These are phyloP conservation scores for Sanghuangporus weigelae DNA, from an alignment of 1,284 basidiomycete genomes.

Conservation along the genomic window DNA sequence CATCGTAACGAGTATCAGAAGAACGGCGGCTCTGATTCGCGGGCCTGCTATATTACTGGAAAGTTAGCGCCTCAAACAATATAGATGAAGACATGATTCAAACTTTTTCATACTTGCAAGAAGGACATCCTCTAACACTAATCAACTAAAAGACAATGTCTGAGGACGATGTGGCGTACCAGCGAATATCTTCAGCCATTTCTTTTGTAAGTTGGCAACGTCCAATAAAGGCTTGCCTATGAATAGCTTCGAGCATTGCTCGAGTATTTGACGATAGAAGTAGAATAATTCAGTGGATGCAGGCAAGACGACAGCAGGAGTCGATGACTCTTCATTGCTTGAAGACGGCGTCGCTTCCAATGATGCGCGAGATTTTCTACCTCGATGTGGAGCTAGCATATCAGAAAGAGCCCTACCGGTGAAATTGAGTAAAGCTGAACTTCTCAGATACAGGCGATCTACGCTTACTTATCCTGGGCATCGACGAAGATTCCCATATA, in stretches of 20 bases:
- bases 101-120: slow-evolving; percentile 67
- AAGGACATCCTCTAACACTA: slow-evolving; percentile 71
- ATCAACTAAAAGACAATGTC: slow-evolving; percentile 4
- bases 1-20: slow-evolving; percentile 70
- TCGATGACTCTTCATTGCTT: slow-evolving; percentile 42
- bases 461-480: slow-evolving; percentile 82
- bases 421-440: not conserved
- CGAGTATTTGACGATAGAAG: slow-evolving; percentile 92
- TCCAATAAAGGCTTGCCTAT: slow-evolving; percentile 79
- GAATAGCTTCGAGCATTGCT: slow-evolving; percentile 88
- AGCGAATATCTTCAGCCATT: slow-evolving; percentile 93
- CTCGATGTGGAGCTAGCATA: slow-evolving; percentile 79
- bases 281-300: slow-evolving; percentile 97
- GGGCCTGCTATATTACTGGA: slow-evolving; percentile 27
- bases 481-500: slow-evolving; percentile 94
- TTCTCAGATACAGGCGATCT: not conserved
- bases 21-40: slow-evolving; percentile 54
- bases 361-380: slow-evolving; percentile 57
- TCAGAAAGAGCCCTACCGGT: slow-evolving; percentile 62
- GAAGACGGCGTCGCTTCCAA: slow-evolving; percentile 50
- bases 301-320: slow-evolving; percentile 71
- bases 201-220: slow-evolving; percentile 76
- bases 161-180: slow-evolving; percentile 42
- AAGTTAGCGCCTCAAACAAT: not conserved
- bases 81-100: slow-evolving; percentile 13